Percentiles rank a stretch among this genome's conserved stretches.
Conservation (phyloP, 495 filamentous ascomycete species). For the Trichoderma virens region DNA sequence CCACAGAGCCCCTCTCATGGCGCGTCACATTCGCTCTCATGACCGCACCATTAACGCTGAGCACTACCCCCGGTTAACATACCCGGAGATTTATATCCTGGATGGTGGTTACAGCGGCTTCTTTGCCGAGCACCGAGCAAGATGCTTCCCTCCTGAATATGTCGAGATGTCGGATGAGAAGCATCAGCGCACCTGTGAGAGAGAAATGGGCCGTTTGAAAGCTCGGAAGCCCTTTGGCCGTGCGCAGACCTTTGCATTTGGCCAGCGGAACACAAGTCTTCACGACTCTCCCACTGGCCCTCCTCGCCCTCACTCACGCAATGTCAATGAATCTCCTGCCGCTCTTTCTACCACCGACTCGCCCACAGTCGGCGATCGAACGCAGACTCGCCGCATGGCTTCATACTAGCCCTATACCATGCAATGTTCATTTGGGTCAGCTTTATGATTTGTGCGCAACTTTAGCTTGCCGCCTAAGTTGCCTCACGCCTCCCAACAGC, state of each 20-base stretch:
- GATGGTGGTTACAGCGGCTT: slow-evolving; percentile 95
- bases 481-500: neutral
- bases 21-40: slow-evolving; percentile 73
- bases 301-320: slow-evolving; percentile 37
- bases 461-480: neutral
- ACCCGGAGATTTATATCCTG: slow-evolving; percentile 93
- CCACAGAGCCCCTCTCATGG: slow-evolving; percentile 96
- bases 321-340: slow-evolving; percentile 21
- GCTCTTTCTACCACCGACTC: slow-evolving; percentile 46
- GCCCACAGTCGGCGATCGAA: slow-evolving; percentile 45
- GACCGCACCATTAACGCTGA: slow-evolving; percentile 79
- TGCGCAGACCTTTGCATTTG: slow-evolving; percentile 91
- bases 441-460: neutral
- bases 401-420: slow-evolving; percentile 45
- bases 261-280: slow-evolving; percentile 52
- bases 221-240: slow-evolving; percentile 76
- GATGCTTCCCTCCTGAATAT: slow-evolving; percentile 90
- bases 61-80: slow-evolving; percentile 77
- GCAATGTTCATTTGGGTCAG: neutral
- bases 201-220: slow-evolving; percentile 80
- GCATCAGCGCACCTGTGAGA: slow-evolving; percentile 85
- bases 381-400: slow-evolving; percentile 60
- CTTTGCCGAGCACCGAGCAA: slow-evolving; percentile 63
- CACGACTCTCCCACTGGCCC: slow-evolving; percentile 76
- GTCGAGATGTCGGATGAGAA: slow-evolving; percentile 89